These are phyloP conservation scores for Penicillium daleae DNA, from an alignment of 495 filamentous ascomycete genomes.

Conservation along the genomic window DNA sequence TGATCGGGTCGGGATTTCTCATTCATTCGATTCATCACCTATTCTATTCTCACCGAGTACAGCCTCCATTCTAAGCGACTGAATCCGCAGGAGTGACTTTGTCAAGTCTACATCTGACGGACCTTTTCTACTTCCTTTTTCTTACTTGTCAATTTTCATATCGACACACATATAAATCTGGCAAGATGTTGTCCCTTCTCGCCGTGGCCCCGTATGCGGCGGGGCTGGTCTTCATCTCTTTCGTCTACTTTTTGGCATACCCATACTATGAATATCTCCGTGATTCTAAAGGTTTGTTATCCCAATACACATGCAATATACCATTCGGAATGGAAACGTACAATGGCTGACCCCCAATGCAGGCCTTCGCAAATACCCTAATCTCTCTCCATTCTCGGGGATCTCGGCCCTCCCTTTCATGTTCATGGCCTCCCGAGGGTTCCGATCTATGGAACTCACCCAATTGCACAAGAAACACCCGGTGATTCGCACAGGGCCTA, in stretches of 20 bases:
- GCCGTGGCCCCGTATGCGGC: constrained; percentile 35
- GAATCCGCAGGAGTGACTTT: not conserved
- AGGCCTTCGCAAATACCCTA: constrained; percentile 56
- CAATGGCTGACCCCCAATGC: constrained; percentile 4
- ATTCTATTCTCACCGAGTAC: not conserved
- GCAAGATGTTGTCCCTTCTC: constrained; percentile 30
- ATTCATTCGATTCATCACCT: not conserved
- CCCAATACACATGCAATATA: not conserved
- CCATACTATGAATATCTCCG: constrained; percentile 48
- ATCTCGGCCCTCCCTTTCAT: constrained; percentile 53
- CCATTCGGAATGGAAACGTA: not conserved
- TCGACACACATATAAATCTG: not conserved
- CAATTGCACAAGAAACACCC: constrained; percentile 49
- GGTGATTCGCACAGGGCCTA: constrained; percentile 57
- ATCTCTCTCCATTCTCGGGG: constrained; percentile 46
- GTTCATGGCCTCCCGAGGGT: constrained; percentile 43
- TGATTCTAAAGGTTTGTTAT: constrained; percentile 47
- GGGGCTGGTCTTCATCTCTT: constrained; percentile 24
- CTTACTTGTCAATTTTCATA: not conserved
- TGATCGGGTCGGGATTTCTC: not conserved
- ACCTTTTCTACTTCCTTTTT: not conserved
- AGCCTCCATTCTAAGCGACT: not conserved
- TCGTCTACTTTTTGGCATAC: constrained; percentile 46
- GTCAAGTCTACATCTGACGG: not conserved
- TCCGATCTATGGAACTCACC: constrained; percentile 46